Base-by-base conservation (phyloP, 768 basidiomycete species). In the Daedaleopsis sinensis region DNA sequence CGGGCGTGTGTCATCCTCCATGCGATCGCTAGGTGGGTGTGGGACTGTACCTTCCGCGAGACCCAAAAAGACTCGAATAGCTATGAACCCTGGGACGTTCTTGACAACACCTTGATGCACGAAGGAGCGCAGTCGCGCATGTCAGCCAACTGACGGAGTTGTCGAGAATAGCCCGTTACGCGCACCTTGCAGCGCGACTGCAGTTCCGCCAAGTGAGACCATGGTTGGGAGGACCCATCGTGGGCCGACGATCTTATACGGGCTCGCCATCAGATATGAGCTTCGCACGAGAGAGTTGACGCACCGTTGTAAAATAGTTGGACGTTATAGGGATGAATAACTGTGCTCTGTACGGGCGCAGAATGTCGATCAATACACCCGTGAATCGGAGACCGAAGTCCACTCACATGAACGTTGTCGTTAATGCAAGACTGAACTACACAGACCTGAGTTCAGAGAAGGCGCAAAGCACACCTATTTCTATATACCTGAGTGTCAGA, bases 151-250 rank as follows among this genome's bases (percentile, higher is more conserved):
- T 36, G 19, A n/a, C 36, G 16, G 13, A 13, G 27, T n/a, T 12
- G 42, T 43, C n/a, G 15, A n/a, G 42, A n/a, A 6, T 13, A 12
- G 42, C 42, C 9, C n/a, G 19, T 19, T 19, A 42, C 21, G 21
- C 21, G 10, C 58, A 80, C 86, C 87, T 79, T 90, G 88, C 49
- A 84, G 74, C 12, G 84, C 77, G 11, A 82, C 79, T 12, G 86
- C 80, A 13, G 88, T 48, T 23, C 89, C 89, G 88, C 90, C 91
- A 1, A 84, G 65, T 0, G 82, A 79, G 52, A 89, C 72, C 81
- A 89, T 84, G 1, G 82, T 72, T 0, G 90, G 90, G 68, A 88
- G 79, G 48, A 83, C 72, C 59, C 84, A 78, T n/a, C 86, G 80
- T 1, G 88, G 84, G 7, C 86, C 82, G 48, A 80, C 66, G 75